Percentiles rank a stretch among this genome's conserved stretches.
Conservation (phyloP, 2,329 filamentous ascomycete species). For the Fusarium concolor region DNA sequence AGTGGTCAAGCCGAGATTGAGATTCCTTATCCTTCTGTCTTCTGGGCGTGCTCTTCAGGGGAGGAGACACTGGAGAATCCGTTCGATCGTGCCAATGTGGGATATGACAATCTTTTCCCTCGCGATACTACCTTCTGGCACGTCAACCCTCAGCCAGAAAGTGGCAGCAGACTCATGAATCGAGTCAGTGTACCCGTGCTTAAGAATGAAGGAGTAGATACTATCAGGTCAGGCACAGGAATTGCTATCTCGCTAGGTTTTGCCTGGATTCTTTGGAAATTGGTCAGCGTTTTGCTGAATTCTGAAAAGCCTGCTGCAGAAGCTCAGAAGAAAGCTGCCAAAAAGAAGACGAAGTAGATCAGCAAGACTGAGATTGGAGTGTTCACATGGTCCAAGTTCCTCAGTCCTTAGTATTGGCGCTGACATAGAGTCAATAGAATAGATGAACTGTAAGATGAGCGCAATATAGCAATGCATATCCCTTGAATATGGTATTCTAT, state of each 20-base stretch:
- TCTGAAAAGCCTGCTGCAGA: not conserved
- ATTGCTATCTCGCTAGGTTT: constrained; percentile 72
- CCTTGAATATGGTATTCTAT: not conserved
- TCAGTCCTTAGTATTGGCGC: not conserved
- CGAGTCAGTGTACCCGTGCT: constrained; percentile 74
- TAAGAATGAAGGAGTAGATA: constrained; percentile 61
- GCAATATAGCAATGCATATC: not conserved
- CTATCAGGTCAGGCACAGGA: constrained; percentile 67
- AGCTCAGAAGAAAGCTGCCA: not conserved
- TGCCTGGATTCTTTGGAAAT: constrained; percentile 74
- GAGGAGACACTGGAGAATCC: constrained; percentile 80
- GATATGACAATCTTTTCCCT: constrained; percentile 85
- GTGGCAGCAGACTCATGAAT: constrained; percentile 60
- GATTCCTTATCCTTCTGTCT: constrained; percentile 85
- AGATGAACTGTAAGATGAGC: not conserved
- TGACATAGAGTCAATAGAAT: not conserved
- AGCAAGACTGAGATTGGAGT: not conserved
- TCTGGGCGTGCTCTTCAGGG: constrained; percentile 86
- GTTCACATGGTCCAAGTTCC: not conserved
- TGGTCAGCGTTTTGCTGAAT: constrained; percentile 48
- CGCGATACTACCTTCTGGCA: constrained; percentile 87
- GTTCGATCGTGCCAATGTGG: constrained; percentile 86
- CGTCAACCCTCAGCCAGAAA: constrained; percentile 63
- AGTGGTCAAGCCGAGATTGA: constrained; percentile 66
- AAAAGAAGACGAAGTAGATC: constrained; percentile 43